Conservation (phyloP, 768 basidiomycete genomes). For the Lentinula aciculospora region DNA sequence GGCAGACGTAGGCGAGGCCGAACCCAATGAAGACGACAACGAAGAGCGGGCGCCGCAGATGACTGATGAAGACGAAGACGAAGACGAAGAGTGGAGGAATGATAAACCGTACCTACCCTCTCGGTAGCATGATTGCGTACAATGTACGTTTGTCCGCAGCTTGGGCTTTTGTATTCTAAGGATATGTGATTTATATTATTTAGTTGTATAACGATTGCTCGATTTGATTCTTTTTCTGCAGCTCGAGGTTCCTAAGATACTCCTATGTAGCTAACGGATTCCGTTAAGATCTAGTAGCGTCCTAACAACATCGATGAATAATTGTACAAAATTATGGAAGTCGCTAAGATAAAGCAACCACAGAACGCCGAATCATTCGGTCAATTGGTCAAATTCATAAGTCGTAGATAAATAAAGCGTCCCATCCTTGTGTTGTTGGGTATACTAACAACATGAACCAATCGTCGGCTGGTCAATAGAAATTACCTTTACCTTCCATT, state of each 20-base stretch:
- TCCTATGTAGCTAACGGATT: too few species aligned
- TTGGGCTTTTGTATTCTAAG: background rate
- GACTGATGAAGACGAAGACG: background rate
- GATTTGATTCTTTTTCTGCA: background rate
- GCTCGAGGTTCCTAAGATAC: background rate
- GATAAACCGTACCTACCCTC: constrained; percentile 1
- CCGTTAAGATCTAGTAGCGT: too few species aligned
- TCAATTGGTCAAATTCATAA: too few species aligned
- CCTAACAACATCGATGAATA: too few species aligned
- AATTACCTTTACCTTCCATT: too few species aligned
- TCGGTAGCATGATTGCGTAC: background rate
- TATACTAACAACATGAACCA: too few species aligned
- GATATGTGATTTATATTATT: constrained; percentile 2
- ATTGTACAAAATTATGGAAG: too few species aligned
- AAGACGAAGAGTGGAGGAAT: constrained; percentile 4
- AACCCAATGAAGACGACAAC: constrained; percentile 23
- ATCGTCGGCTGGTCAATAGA: too few species aligned
- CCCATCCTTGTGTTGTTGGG: too few species aligned
- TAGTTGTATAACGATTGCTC: background rate
- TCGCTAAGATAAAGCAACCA: too few species aligned
- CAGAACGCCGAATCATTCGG: too few species aligned
- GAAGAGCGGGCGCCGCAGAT: constrained; percentile 10
- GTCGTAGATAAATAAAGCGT: too few species aligned
- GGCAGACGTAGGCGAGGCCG: constrained; percentile 23
- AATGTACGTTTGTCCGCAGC: background rate